Evolutionary conservation across 2,329 filamentous ascomycete species (phyloP).

Genomic region (Metarhizium rileyi): DNA sequence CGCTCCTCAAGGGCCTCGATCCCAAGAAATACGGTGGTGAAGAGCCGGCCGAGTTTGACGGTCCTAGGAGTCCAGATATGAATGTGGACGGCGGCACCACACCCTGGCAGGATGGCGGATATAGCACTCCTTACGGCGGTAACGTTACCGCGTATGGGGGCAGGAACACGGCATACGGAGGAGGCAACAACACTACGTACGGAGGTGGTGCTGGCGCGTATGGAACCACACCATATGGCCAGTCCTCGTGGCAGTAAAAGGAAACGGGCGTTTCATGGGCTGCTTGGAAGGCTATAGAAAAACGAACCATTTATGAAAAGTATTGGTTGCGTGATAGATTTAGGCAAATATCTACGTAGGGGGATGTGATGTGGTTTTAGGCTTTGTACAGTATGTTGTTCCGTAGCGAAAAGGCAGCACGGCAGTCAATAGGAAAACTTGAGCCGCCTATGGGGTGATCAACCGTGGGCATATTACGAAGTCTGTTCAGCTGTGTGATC

Average conservation of each 20-base stretch:
- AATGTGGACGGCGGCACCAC: conserved; percentile 47
- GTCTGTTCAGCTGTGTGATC: background rate
- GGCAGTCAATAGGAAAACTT: background rate
- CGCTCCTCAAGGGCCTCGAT: conserved; percentile 54
- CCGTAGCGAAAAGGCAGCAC: background rate
- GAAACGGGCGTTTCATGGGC: conserved; percentile 5
- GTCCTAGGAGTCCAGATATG: conserved; percentile 55
- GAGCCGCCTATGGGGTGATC: background rate
- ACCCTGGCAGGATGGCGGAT: conserved; percentile 54
- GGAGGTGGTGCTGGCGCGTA: conserved; percentile 41
- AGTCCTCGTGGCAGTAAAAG: conserved; percentile 36
- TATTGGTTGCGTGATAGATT: conserved; percentile 1
- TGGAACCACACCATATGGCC: conserved; percentile 37
- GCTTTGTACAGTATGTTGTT: conserved; percentile 4
- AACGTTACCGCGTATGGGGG: conserved; percentile 52
- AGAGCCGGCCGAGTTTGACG: conserved; percentile 51
- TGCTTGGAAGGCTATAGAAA: background rate
- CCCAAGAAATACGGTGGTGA: conserved; percentile 40
- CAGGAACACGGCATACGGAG: conserved; percentile 60
- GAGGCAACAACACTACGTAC: conserved; percentile 55
- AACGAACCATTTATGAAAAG: background rate
- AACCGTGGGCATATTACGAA: background rate
- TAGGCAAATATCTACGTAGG: background rate
- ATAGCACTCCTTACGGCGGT: conserved; percentile 57
- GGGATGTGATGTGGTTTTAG: conserved; percentile 1